A percentile compares a stretch with the other conserved stretches of the same genome.
phyloP scores from a whole-genome alignment of 371 early-diverging fungal genomes.

The Lichtheimia corymbifera region DNA sequence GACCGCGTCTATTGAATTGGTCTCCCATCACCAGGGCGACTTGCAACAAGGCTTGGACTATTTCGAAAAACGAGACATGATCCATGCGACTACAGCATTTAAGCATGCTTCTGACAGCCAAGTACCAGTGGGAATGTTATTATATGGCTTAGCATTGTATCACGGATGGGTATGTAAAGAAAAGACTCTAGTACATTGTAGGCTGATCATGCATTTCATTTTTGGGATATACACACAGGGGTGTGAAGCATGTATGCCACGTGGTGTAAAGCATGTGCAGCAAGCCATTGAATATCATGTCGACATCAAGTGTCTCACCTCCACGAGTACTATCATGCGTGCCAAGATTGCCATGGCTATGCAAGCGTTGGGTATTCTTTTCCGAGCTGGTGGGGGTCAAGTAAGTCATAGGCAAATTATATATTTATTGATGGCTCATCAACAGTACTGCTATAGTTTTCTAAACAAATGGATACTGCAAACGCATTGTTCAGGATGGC shows the following conservation, averaged over 20 bases:
- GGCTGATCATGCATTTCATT: background rate
- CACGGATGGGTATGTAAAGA: slow-evolving; percentile 77
- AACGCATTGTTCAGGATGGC: background rate
- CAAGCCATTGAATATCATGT: background rate
- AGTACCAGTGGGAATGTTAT: slow-evolving; percentile 78
- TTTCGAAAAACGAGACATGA: slow-evolving; percentile 62
- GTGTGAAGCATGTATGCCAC: background rate
- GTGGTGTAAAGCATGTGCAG: background rate
- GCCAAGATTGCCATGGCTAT: background rate
- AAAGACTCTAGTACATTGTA: background rate
- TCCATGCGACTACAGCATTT: slow-evolving; percentile 82
- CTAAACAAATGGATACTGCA: background rate
- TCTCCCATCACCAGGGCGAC: background rate
- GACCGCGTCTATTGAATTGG: background rate
- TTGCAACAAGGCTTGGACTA: slow-evolving; percentile 23
- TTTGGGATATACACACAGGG: background rate
- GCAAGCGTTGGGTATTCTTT: background rate
- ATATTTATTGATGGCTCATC: background rate
- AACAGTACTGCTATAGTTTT: background rate
- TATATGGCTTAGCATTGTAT: slow-evolving; percentile 85
- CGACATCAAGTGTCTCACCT: no score
- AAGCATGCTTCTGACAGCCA: slow-evolving; percentile 73
- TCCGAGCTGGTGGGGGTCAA: background rate
- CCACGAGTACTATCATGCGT: background rate
- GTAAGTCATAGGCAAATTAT: background rate